Evolutionary conservation across 108 stramenopile species (phyloP), one percentile per base, ranked within the genome.

Genomic region (Schizochytrium sp.): DNA sequence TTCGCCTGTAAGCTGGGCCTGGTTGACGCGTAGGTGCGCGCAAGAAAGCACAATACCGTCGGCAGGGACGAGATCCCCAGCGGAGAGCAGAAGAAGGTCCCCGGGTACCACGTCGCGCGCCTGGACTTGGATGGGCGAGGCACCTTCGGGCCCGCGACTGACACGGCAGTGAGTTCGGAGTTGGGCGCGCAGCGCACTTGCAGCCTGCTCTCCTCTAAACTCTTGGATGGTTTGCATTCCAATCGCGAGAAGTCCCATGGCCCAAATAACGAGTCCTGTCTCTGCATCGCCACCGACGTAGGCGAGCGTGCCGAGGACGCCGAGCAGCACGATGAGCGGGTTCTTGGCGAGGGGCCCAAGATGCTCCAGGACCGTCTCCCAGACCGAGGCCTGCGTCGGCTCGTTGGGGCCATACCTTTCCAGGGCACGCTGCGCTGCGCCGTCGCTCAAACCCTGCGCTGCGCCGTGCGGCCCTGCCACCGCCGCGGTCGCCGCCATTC

Each of bases 161-260:
- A 96, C 97, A 4, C 96, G 95, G 83, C 97, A 96, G 0, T 90
- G 94, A 18, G 95, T 97, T 4, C 97, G 96, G 25, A 97, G 96
- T 5, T 97, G 87, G 91, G 95, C 90, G 47, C 89, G 91, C 34
- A 99, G 92, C 87, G 97, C 96, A 88, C 97, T 96, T 14, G 98
- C 88, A 19, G 93, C 91, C 60, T 93, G 71, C 91, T 98, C 98
- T 16, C 95, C 95, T 76, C 97, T 91, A 90, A 97, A 97, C 91
- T 98, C 98, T 91, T 99, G 98, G 41, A 98, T 97, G 2, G 98
- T 97, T 5, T 98, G 97, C 72, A 97, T 87, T 10, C 93, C 93
- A 3, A 99, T 97, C 87, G 98, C 98, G 60, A 95, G 63, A 59
- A 99, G 89, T 44, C 97, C 98, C 83, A 96, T 91, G 34, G 94